Evolutionary conservation across 352 stramenopile genomes (phyloP).

Genomic region (Globisporangium polare): DNA sequence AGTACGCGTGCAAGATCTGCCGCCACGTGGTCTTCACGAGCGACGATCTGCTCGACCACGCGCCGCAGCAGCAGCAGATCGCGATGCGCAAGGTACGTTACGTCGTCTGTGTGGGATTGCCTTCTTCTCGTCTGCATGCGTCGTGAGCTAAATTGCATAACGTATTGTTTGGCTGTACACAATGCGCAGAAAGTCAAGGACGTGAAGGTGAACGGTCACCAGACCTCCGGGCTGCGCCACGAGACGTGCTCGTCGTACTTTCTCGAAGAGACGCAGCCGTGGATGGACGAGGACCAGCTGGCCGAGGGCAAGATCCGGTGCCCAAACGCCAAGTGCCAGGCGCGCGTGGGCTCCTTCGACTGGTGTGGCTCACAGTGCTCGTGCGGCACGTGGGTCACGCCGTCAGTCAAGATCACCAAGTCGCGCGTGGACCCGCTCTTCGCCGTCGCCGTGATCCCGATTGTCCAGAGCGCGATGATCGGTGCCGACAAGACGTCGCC

Average conservation of each 20-base stretch:
- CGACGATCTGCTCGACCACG: constrained; percentile 49
- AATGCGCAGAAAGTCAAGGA: constrained; percentile 61
- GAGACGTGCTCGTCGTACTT: constrained; percentile 72
- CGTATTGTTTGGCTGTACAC: not conserved
- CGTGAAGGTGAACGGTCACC: constrained; percentile 39
- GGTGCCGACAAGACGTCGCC: constrained; percentile 20
- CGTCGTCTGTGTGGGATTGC: not conserved
- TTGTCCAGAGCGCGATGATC: constrained; percentile 20
- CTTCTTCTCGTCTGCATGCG: not conserved
- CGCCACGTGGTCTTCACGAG: constrained; percentile 62
- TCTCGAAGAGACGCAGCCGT: constrained; percentile 54
- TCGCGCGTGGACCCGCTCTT: constrained; percentile 57
- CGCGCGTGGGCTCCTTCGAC: constrained; percentile 60
- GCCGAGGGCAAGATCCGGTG: constrained; percentile 73
- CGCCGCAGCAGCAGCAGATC: constrained; percentile 67
- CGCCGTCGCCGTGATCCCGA: constrained; percentile 21
- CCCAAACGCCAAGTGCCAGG: constrained; percentile 64
- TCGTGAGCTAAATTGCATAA: not conserved
- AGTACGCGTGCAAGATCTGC: constrained; percentile 74
- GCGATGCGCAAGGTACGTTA: constrained; percentile 36
- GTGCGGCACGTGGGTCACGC: constrained; percentile 80
- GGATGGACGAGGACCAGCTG: constrained; percentile 66
- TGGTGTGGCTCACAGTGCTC: constrained; percentile 83
- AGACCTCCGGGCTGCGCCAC: constrained; percentile 16
- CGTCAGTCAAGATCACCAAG: constrained; percentile 82